Base-by-base conservation (phyloP, 306 rosid species). In the Potentilla sterilis region DNA sequence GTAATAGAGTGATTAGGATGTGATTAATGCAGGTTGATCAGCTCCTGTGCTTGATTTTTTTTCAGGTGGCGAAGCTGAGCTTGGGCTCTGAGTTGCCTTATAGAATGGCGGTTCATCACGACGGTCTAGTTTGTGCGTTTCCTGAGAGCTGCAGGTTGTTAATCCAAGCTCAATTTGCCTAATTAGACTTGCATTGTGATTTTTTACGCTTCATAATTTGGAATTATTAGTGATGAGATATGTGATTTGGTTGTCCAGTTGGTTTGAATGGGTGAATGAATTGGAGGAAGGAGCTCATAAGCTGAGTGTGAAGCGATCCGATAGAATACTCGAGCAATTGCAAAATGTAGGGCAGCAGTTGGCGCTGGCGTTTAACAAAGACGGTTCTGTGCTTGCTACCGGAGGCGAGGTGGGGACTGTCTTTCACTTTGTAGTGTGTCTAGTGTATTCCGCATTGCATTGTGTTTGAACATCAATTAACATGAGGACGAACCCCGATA, bases 61-160 rank as follows among this genome's bases (percentile, higher is more conserved):
- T 32, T 74, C 89, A 95, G 98, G 97, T 92, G 80, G 82, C 73
- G 54, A 84, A 61, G 80, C 83, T 86, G 69, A 83, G 78, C 72
- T 89, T 92, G 66, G 85, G 55, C 63, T 86, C 98, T 18, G 90
- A 90, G 79, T 82, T 88, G 82, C 98, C 98, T 8, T 95, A 95
- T 47, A 88, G 97, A 83, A 95, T 92, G 97, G 87, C 96, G 49
- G 79, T 87, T 74, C 91, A 92, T 59, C 95, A 93, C 9, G 74
- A 89, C 69, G 97, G 98, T 62, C 81, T 95, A 55, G 69, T 95
- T 83, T 92, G 98, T 77, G 80, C 97, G 41, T 85, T 95, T 75
- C 86, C 96, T 9, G 59, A 81, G 34, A 73, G 80, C 82, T 95
- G 97, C 97, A 83, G 93, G 98, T 95, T 75, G 9, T 34, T 62